Evolutionary conservation across 2,329 filamentous ascomycete genomes (phyloP), one percentile per base, ranked within the genome.

Genomic region (Xylariales sp.): DNA sequence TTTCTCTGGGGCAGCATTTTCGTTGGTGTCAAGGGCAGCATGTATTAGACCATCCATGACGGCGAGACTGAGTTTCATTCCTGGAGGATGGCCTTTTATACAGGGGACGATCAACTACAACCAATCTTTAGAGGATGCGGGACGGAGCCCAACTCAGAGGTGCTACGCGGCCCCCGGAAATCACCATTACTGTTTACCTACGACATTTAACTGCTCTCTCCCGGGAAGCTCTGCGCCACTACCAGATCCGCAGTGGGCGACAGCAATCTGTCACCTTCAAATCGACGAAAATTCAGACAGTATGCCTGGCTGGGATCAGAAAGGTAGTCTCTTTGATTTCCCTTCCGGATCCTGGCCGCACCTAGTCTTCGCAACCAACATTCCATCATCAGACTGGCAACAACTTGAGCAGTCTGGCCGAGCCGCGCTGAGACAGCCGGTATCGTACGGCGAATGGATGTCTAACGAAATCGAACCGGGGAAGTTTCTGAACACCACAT

Each of bases 281-380:
- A 52, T 64, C 14, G 49, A 58, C 10, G 1, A 12, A 4, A 16
- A 57, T 34, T 8, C n/a, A 7, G 1, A 53, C 30, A 32, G 2
- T 3, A 34, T 30, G 46, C 45, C 57, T 3, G 46, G 4, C 9
- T 65, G 63, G 63, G 41, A 61, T 10, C 6, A 18, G 7, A n/a
- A 49, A 1, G n/a, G 43, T 5, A 65, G 43, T 53, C 55, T 23
- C 5, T 56, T 55, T 7, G 48, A 46, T 7, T 43, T 53, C 36
- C 3, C 10, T n/a, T 65, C 63, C 16, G 36, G 56, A 28, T 54
- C 49, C 39, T 65, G 63, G 56, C 14, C 55, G 7, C 28, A 41
- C 14, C 49, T 65, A n/a, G 32, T 61, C n/a, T 65, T 65, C 23
- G 36, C 63, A 60, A 61, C 63, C 6, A 65, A 65, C n/a, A 16